Conservation (phyloP, 805 yeast species). For the Grigorovia humatica region DNA sequence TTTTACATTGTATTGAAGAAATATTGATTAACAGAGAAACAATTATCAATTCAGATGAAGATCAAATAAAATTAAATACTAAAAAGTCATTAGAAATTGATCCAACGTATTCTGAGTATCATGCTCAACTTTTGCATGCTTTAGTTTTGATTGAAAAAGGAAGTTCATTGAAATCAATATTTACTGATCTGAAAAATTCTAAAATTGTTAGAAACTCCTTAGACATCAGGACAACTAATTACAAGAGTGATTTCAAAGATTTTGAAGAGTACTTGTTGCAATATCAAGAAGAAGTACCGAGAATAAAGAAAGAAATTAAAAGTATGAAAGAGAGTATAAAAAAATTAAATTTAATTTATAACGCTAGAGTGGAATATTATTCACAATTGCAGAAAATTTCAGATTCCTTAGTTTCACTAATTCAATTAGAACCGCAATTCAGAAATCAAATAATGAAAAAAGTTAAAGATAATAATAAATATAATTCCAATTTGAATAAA, state of each 20-base stretch:
- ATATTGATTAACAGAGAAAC: slow-evolving; percentile 36
- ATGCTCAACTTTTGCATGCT: slow-evolving; percentile 20
- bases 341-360: slow-evolving; percentile 55
- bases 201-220: slow-evolving; percentile 13
- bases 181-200: slow-evolving; percentile 27
- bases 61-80: slow-evolving; percentile 9
- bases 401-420: slow-evolving; percentile 58
- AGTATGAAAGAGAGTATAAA: slow-evolving; percentile 35
- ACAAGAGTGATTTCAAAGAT: not conserved
- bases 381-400: slow-evolving; percentile 78
- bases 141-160: slow-evolving; percentile 16
- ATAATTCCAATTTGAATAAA: slow-evolving; percentile 13
- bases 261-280: slow-evolving; percentile 22
- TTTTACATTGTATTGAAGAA: slow-evolving; percentile 44
- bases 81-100: slow-evolving; percentile 13
- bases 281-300: slow-evolving; percentile 14
- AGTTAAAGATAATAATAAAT: slow-evolving; percentile 16
- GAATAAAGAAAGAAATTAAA: slow-evolving; percentile 19
- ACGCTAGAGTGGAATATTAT: slow-evolving; percentile 72
- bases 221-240: not conserved
- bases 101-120: slow-evolving; percentile 23
- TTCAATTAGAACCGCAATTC: slow-evolving; percentile 17
- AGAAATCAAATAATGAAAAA: slow-evolving; percentile 12
- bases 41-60: slow-evolving; percentile 19
- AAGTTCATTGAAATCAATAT: slow-evolving; percentile 21